Evolutionary conservation across 2,329 filamentous ascomycete species (phyloP).

Genomic region (Sporothrix sp.): DNA sequence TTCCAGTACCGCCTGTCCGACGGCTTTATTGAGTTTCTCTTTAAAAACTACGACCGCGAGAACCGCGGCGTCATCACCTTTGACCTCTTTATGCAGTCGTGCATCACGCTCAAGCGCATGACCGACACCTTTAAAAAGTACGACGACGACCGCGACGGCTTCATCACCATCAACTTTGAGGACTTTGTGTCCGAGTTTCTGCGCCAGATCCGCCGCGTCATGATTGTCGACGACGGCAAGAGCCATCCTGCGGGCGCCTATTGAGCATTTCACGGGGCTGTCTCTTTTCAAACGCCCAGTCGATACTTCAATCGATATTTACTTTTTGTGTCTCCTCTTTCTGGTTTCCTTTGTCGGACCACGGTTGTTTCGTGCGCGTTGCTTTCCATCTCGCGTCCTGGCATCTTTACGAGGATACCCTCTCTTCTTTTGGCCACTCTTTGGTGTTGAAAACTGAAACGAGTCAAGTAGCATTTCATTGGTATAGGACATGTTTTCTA

Average conservation of each 20-base stretch:
- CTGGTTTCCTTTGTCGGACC: not conserved
- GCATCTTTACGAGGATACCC: slow-evolving; percentile 5
- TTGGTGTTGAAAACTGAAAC: not conserved
- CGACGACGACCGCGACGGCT: slow-evolving; percentile 92
- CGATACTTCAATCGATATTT: too few species aligned
- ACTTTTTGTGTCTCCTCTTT: not conserved
- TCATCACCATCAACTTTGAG: slow-evolving; percentile 74
- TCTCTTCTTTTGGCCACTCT: not conserved
- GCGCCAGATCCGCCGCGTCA: slow-evolving; percentile 42
- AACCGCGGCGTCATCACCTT: slow-evolving; percentile 69
- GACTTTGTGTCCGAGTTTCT: slow-evolving; percentile 65
- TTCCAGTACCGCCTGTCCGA: slow-evolving; percentile 88
- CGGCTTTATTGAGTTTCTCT: slow-evolving; percentile 74
- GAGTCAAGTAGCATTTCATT: not conserved
- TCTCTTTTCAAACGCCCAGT: too few species aligned
- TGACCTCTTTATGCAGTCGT: slow-evolving; percentile 94
- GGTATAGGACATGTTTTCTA: too few species aligned
- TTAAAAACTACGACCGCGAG: slow-evolving; percentile 78
- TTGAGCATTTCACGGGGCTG: too few species aligned
- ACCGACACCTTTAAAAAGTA: slow-evolving; percentile 99
- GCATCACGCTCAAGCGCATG: slow-evolving; percentile 95
- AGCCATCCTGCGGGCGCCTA: not conserved
- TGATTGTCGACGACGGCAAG: slow-evolving; percentile 13
- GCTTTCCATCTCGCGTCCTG: not conserved
- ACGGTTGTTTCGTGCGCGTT: too few species aligned